Evolutionary conservation across 768 basidiomycete genomes (phyloP).

Genomic region (Fibroporia radiculosa): DNA sequence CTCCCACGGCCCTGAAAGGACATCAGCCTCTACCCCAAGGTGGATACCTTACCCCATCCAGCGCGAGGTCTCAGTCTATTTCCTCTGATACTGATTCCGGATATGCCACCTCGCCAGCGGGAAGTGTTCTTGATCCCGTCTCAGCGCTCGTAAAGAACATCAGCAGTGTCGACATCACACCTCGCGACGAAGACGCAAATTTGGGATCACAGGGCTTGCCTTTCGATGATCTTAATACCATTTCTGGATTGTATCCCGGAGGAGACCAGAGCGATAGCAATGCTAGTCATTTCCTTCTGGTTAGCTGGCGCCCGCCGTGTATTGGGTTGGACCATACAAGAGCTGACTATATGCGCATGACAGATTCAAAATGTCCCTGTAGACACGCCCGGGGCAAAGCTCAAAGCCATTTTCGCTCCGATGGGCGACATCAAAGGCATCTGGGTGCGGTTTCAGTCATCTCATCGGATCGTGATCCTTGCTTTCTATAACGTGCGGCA

Average conservation of each 20-base stretch:
- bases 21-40: slow-evolving; percentile 3
- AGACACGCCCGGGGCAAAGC: slow-evolving; percentile 22
- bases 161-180: slow-evolving; percentile 10
- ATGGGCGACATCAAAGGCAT: slow-evolving; percentile 44
- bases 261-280: slow-evolving; percentile 4
- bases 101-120: neutral
- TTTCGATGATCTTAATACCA: neutral
- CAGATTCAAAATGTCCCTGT: slow-evolving; percentile 35
- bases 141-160: slow-evolving; percentile 5
- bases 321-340: neutral
- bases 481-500: slow-evolving; percentile 57
- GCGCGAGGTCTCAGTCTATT: slow-evolving; percentile 13
- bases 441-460: slow-evolving; percentile 41
- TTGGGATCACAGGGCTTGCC: neutral
- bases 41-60: slow-evolving; percentile 15
- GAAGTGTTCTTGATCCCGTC: neutral
- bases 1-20: slow-evolving; percentile 8
- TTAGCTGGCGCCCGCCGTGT: slow-evolving; percentile 6
- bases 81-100: slow-evolving; percentile 11
- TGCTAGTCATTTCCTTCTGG: slow-evolving; percentile 22
- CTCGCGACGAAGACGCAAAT: slow-evolving; percentile 6
- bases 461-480: slow-evolving; percentile 46
- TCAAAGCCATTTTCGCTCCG: slow-evolving; percentile 22
- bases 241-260: too few relatives aligned
- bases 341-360: slow-evolving; percentile 3